Evolutionary conservation across 139 green algal genomes (phyloP).

Genomic region (Pleodorina starrii): DNA sequence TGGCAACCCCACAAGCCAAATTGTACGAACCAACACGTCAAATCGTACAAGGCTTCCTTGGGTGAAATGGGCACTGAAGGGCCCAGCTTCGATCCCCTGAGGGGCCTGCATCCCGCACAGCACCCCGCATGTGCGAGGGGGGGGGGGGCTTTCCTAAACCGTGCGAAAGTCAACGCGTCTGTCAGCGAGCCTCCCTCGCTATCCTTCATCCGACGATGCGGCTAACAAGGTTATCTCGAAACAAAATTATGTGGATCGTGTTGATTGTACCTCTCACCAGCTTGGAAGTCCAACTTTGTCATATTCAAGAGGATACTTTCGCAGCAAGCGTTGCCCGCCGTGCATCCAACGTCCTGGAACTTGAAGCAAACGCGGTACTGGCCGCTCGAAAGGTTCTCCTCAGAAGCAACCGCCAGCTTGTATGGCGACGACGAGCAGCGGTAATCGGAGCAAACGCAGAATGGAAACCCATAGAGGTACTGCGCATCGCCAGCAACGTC

Average conservation of each 20-base stretch:
- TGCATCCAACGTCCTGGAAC: conserved; percentile 31
- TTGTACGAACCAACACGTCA: neutral
- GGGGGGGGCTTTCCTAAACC: neutral
- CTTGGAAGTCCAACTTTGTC: conserved; percentile 29
- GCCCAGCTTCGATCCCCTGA: neutral
- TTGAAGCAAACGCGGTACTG: conserved; percentile 24
- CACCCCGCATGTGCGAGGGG: neutral
- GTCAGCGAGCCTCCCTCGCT: no score
- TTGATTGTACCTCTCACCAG: neutral
- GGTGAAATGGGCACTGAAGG: no score
- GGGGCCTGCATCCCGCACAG: neutral
- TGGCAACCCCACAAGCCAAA: no score
- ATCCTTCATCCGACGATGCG: neutral
- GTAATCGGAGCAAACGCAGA: conserved; percentile 33
- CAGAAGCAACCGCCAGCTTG: neutral
- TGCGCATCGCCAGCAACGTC: neutral
- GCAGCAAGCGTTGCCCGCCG: conserved; percentile 15
- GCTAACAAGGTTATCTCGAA: no score
- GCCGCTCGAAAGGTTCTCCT: conserved; percentile 1
- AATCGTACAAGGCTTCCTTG: no score
- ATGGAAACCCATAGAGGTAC: conserved; percentile 42
- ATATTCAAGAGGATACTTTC: neutral
- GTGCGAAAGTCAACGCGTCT: neutral
- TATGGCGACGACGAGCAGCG: conserved; percentile 27
- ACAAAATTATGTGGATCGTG: neutral